These are phyloP conservation scores for Fusarium virguliforme DNA, from an alignment of 2,329 filamentous ascomycete genomes.

Conservation along the genomic window DNA sequence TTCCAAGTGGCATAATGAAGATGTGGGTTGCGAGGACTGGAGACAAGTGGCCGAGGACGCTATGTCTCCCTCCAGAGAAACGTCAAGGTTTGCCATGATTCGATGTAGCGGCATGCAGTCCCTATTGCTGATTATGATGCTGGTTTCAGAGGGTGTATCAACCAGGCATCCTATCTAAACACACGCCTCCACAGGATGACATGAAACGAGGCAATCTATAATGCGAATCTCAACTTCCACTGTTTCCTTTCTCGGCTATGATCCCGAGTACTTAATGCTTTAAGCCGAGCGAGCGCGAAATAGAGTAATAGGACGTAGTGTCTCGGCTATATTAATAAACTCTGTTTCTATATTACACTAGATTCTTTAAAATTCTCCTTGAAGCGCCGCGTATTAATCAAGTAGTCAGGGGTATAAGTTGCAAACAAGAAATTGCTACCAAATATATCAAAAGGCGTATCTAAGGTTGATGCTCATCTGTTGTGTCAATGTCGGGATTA, in stretches of 20 bases:
- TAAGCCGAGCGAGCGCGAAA: background rate
- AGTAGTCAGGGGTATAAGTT: background rate
- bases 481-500: background rate
- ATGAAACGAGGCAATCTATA: background rate
- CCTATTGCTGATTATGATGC: too few relatives aligned
- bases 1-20: slow-evolving; percentile 52
- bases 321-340: background rate
- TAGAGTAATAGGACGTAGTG: too few relatives aligned
- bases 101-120: background rate
- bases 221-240: background rate
- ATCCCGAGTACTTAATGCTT: background rate
- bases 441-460: background rate
- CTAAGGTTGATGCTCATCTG: background rate
- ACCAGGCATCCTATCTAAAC: too few relatives aligned
- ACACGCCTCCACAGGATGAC: too few relatives aligned
- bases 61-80: too few relatives aligned
- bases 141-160: too few relatives aligned
- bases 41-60: too few relatives aligned
- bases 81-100: background rate
- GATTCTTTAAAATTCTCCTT: background rate
- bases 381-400: background rate
- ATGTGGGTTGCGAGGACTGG: background rate
- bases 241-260: background rate
- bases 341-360: background rate
- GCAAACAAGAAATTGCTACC: background rate